Evolutionary conservation across 768 basidiomycete genomes (phyloP), one percentile per base, ranked within the genome.

Genomic region (Mycena kentingensis): DNA sequence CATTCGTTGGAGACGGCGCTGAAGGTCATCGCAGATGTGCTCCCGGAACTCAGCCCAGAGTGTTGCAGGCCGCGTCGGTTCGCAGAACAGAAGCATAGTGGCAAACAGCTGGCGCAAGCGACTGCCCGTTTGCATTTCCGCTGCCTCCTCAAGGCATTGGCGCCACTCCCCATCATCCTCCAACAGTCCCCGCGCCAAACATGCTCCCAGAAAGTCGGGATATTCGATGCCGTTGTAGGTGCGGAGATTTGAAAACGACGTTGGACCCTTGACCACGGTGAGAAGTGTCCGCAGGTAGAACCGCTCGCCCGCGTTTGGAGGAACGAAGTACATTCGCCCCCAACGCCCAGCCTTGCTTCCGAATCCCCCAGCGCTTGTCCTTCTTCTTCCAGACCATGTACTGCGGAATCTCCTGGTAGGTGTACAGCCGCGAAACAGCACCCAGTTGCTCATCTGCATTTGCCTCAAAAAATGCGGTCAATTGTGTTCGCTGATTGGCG

Each of bases 101-200:
- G 65, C 69, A 63, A 77, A 77, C 0, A 76, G 64, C 1, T 59
- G 51, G 10, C 69, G 66, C 1, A 76, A 60, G 3, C 44, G 48
- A 2, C 15, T 38, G 18, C 74, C 76, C 5, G 70, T 70, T 31
- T 70, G 62, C 54, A 75, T 71, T 4, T 31, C 22, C 10, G 61
- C 31, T 3, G 73, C 76, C 37, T 77, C 76, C 11, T 60, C 10
- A 0, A 77, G 60, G 50, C 76, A 77, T 15, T 50, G 59, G 0
- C 54, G 32, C 74, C 74, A 77, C 58, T 79, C 78, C 0, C 64
- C 59, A 61, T 79, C 76, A 64, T 77, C 70, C 34, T 74, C 66
- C 0, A 74, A 48, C 0, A 76, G 58, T 1, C 74, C 73, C 3
- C 63, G 51, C 5, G 67, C 69, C 22, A 55, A 48, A 22, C 53